Conservation (phyloP, 805 yeast genomes). For the Spathaspora girioi region DNA sequence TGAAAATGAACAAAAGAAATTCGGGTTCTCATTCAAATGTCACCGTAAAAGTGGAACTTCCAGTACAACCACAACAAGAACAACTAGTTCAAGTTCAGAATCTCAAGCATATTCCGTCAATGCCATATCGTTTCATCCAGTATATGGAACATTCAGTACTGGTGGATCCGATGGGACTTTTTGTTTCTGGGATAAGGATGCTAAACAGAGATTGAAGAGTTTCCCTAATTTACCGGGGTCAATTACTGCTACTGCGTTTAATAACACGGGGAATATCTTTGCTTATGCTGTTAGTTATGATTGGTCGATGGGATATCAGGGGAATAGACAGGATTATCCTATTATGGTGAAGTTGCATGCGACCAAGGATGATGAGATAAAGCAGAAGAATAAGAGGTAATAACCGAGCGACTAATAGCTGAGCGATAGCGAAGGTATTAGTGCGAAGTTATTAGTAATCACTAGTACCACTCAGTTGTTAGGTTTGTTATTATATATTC, state of each 20-base stretch:
- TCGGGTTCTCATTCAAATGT: constrained; percentile 89
- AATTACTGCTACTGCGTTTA: constrained; percentile 76
- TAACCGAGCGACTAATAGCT: too few species aligned
- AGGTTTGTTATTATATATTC: too few species aligned
- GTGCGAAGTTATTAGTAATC: too few species aligned
- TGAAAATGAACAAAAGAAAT: constrained; percentile 66
- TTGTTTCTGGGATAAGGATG: constrained; percentile 94
- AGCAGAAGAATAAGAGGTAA: constrained; percentile 44
- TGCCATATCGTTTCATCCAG: constrained; percentile 81
- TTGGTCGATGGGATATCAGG: constrained; percentile 89
- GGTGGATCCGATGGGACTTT: constrained; percentile 94
- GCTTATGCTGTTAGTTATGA: constrained; percentile 94
- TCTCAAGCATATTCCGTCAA: constrained; percentile 75
- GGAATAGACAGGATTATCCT: constrained; percentile 71
- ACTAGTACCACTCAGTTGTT: too few species aligned
- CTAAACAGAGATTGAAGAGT: constrained; percentile 79
- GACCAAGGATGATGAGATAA: constrained; percentile 80
- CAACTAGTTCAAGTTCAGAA: constrained; percentile 33
- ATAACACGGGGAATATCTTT: constrained; percentile 74
- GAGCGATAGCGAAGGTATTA: too few species aligned
- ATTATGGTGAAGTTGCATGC: constrained; percentile 79
- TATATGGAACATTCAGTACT: constrained; percentile 86
- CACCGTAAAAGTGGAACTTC: constrained; percentile 64
- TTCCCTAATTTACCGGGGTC: constrained; percentile 66
- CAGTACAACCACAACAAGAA: constrained; percentile 15